Evolutionary conservation across 2,329 filamentous ascomycete genomes (phyloP).

Genomic region (Microcyclosporella mali): DNA sequence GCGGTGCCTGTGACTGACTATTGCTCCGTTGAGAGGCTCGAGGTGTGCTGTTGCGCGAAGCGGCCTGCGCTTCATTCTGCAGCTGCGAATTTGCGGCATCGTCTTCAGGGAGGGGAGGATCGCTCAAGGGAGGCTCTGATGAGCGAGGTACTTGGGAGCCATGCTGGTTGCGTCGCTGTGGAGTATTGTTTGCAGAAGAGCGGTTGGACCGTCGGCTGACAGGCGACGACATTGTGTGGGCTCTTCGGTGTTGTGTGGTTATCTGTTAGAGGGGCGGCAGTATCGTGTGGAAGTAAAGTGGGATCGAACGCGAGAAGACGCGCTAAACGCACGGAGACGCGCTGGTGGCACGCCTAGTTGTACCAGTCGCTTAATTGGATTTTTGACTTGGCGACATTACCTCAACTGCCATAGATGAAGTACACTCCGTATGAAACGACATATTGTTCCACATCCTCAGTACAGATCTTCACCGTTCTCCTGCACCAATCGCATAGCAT

Average conservation of each 20-base stretch:
- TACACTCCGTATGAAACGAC: too few relatives aligned
- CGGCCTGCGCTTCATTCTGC: slow-evolving; percentile 35
- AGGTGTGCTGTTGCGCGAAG: slow-evolving; percentile 21
- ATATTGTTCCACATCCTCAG: too few relatives aligned
- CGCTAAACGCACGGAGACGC: neutral
- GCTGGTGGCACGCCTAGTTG: neutral
- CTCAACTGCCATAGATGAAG: too few relatives aligned
- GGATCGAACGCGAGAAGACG: slow-evolving; percentile 3
- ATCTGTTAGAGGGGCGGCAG: neutral
- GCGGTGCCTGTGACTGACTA: slow-evolving; percentile 26
- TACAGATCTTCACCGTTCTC: neutral
- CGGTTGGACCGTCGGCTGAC: slow-evolving; percentile 50
- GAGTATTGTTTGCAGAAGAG: slow-evolving; percentile 41
- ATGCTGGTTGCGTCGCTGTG: slow-evolving; percentile 47
- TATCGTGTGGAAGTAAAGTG: slow-evolving; percentile 2
- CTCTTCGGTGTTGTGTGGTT: neutral
- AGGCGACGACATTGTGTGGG: slow-evolving; percentile 55
- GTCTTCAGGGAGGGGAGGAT: slow-evolving; percentile 30
- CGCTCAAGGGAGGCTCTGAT: slow-evolving; percentile 32
- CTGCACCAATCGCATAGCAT: neutral
- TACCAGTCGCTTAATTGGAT: neutral
- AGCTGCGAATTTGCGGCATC: slow-evolving; percentile 35
- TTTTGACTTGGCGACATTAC: too few relatives aligned
- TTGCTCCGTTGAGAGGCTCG: slow-evolving; percentile 14
- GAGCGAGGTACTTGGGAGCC: slow-evolving; percentile 49